These are phyloP conservation scores for Fomitopsis schrenkii DNA, from an alignment of 1,284 basidiomycete genomes.

Conservation along the genomic window DNA sequence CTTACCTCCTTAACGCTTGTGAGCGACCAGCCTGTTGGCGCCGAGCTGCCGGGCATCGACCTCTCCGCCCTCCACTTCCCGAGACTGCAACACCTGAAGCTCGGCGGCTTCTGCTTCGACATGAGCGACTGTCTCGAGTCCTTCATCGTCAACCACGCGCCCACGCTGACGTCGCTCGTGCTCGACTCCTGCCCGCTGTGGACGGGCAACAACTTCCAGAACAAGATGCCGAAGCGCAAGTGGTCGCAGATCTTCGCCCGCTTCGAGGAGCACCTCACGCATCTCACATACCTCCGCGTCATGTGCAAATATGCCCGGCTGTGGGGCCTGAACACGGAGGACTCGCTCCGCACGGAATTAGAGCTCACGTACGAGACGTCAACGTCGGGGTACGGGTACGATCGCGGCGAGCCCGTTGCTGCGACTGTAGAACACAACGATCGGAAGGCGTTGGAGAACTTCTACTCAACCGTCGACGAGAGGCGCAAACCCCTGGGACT, in stretches of 20 bases:
- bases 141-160: conserved; percentile 17
- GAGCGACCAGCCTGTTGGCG: conserved; percentile 19
- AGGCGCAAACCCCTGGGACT: background rate
- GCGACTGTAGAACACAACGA: conserved; percentile 7
- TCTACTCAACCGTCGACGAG: background rate
- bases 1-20: conserved; percentile 16
- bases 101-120: conserved; percentile 16
- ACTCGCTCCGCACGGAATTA: conserved; percentile 3
- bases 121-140: conserved; percentile 11
- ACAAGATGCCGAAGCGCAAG: conserved; percentile 5
- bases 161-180: conserved; percentile 11
- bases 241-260: conserved; percentile 15
- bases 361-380: conserved; percentile 13
- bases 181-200: conserved; percentile 20
- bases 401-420: conserved; percentile 5
- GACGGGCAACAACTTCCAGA: conserved; percentile 1
- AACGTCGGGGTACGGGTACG: conserved; percentile 13
- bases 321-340: conserved; percentile 14
- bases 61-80: conserved; percentile 18
- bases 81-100: conserved; percentile 10
- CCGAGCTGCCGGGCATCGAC: conserved; percentile 9
- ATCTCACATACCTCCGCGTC: conserved; percentile 11
- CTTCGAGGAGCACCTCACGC: conserved; percentile 12
- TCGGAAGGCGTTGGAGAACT: conserved; percentile 9
- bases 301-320: conserved; percentile 3